Evolutionary conservation across 345 rosid genomes (phyloP).

Genomic region (Gynandropsis gynandra): DNA sequence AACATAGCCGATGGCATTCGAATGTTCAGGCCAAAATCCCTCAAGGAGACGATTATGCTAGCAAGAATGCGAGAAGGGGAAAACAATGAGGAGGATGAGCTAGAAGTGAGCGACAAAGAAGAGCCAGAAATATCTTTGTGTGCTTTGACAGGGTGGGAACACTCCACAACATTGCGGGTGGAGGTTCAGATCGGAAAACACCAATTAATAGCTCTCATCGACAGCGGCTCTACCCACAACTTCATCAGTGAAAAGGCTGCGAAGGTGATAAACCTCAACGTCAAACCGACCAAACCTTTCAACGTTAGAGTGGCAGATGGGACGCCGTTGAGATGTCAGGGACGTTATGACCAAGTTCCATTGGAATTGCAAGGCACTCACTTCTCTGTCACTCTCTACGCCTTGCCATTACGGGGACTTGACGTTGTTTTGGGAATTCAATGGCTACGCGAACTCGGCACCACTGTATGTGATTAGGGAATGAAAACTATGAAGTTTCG

Average conservation of each 20-base stretch:
- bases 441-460: neutral
- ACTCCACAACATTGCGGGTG: neutral
- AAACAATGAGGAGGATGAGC: too few species aligned
- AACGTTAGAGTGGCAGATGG: neutral
- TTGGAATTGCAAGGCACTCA: too few species aligned
- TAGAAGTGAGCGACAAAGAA: neutral
- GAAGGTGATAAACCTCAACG: neutral
- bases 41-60: neutral
- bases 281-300: neutral
- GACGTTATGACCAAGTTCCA: neutral
- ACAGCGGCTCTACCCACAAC: neutral
- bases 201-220: neutral
- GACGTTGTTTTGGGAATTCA: neutral
- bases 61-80: neutral
- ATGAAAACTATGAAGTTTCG: neutral
- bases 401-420: neutral
- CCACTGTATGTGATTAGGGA: neutral
- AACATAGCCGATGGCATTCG: neutral
- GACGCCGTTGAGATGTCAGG: neutral
- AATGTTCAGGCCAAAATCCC: neutral
- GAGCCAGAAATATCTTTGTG: neutral
- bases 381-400: neutral
- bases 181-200: too few species aligned
- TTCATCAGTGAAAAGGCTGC: neutral
- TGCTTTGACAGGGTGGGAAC: neutral